Base-by-base conservation (phyloP, 2,329 filamentous ascomycete species). In the Epichloe gansuensis region DNA sequence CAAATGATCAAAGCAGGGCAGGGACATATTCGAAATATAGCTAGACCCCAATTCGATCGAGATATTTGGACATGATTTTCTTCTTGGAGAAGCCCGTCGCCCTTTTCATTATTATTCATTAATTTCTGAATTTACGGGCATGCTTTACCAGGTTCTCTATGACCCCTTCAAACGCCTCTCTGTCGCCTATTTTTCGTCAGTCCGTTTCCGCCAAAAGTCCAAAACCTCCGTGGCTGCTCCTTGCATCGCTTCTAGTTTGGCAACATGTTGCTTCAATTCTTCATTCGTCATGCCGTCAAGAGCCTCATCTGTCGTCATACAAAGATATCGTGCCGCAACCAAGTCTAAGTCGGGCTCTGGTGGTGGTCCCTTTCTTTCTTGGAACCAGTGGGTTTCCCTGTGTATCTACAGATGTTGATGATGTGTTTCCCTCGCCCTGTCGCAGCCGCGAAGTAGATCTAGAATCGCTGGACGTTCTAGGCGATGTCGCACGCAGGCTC, bases 101-200 rank as follows among this genome's bases (percentile, higher is more conserved):
- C 11, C 2, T 46, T 12, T 21, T 43, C 34, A 28, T 48, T 8
- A 31, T 34, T 41, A 44, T 37, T 35, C n/a, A 25, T 54, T 72
- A 88, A 70, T 91, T 93, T 64, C 89, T 79, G 53, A 89, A 82
- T 71, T 91, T 88, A 66, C 89, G 78, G 48, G 89, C 89, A 71
- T 95, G 89, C 67, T 90, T 93, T 44, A 96, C 91, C 58, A 97
- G 69, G 67, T 95, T 96, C 71, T 95, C 91, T 76, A 97, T 96
- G 15, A 97, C 91, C 0, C 89, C 90, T 66, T 97, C 91, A 66
- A 96, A 93, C 3, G 90, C 88, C 65, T 96, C 91, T 60, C 93
- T 85, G 65, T 97, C 91, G 42, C 88, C 88, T 58, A 95, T 61
- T 91, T 88, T 60, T 90, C 89, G 65, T 95, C 91, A 51, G 86